Percentiles rank a stretch among this genome's conserved stretches.
phyloP scores from a whole-genome alignment of 148 eudicot genomes.

The Rhododendron molle region DNA sequence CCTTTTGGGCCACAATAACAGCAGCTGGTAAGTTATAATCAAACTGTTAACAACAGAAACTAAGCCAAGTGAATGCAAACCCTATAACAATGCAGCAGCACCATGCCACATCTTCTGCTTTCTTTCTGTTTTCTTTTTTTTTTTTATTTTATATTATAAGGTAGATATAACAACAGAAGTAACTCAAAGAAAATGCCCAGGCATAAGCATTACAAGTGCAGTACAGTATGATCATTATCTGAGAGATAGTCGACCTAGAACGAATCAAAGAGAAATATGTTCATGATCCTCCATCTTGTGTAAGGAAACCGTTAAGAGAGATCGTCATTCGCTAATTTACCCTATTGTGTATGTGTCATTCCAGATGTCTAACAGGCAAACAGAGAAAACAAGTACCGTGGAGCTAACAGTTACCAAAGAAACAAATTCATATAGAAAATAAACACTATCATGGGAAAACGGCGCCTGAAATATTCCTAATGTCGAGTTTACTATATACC shows the following conservation, averaged over 20 bases:
- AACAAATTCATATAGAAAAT: background rate
- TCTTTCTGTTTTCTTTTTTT: background rate
- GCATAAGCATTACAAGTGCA: background rate
- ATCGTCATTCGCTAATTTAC: background rate
- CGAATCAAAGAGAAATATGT: background rate
- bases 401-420: background rate
- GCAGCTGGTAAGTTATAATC: slow-evolving; percentile 59
- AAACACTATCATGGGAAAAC: background rate
- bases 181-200: background rate
- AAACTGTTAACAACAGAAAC: slow-evolving; percentile 15
- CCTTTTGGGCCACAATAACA: slow-evolving; percentile 68
- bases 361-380: background rate
- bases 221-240: background rate
- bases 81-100: background rate
- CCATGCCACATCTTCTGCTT: background rate
- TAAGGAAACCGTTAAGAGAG: background rate
- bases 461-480: background rate
- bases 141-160: background rate
- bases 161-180: background rate
- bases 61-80: background rate
- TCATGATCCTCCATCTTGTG: background rate
- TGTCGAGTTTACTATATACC: slow-evolving; percentile 36
- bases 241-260: background rate
- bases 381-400: background rate
- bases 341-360: background rate